Percentiles rank a stretch among this genome's conserved stretches.
Conservation (phyloP, 148 eudicot species). For the Hydrangea macrophylla region DNA sequence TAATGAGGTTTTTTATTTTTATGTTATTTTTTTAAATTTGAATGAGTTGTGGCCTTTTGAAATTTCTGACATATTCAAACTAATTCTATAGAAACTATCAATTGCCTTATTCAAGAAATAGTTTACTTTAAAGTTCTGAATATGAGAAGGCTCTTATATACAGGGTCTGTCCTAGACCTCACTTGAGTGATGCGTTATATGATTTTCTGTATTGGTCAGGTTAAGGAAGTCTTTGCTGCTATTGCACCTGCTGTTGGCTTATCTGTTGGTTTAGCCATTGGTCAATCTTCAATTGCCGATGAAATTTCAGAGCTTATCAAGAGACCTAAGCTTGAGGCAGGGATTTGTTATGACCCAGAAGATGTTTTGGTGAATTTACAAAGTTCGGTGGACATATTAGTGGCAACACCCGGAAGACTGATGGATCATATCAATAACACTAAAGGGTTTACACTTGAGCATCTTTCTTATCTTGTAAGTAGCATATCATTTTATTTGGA, state of each 20-base stretch:
- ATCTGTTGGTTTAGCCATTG: constrained; percentile 93
- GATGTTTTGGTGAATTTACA: constrained; percentile 39
- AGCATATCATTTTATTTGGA: constrained; percentile 7
- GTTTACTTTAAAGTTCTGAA: too few relatives aligned
- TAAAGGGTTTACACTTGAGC: constrained; percentile 88
- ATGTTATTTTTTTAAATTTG: too few relatives aligned
- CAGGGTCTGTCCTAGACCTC: background rate
- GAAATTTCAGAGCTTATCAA: constrained; percentile 69
- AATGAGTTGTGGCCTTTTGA: too few relatives aligned
- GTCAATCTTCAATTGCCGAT: constrained; percentile 87
- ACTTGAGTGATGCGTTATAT: background rate
- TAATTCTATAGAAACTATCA: too few relatives aligned
- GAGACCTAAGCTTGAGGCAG: constrained; percentile 55
- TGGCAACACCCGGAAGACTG: constrained; percentile 97
- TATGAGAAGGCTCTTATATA: background rate
- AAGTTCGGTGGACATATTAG: constrained; percentile 86
- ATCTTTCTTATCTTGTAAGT: constrained; percentile 85
- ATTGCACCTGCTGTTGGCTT: constrained; percentile 92
- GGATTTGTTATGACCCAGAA: constrained; percentile 72
- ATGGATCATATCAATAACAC: constrained; percentile 88
- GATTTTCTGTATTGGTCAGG: constrained; percentile 41
- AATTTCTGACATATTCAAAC: too few relatives aligned
- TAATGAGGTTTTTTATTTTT: too few relatives aligned
- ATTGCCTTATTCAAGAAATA: too few relatives aligned
- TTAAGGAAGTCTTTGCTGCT: constrained; percentile 74